Evolutionary conservation across 768 basidiomycete species (phyloP).

Genomic region (Agrocybe chaxingu): DNA sequence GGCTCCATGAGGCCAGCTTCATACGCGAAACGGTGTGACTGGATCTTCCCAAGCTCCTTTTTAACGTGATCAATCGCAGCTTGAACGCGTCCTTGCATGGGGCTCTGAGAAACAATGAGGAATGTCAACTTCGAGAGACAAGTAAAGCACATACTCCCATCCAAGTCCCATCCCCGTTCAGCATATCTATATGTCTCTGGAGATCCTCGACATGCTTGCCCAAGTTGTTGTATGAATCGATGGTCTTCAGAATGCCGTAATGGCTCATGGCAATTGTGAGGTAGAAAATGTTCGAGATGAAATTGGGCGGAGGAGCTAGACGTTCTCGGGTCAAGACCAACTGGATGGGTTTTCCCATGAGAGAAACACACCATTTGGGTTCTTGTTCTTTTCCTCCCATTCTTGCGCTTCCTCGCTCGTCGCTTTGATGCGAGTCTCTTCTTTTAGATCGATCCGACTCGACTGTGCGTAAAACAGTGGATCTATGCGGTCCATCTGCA

Average conservation of each 20-base stretch:
- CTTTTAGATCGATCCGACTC: conserved; percentile 68
- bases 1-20: conserved; percentile 87
- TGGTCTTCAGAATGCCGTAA: conserved; percentile 81
- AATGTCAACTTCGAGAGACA: neutral
- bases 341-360: too few species aligned
- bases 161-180: conserved; percentile 80
- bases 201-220: conserved; percentile 75
- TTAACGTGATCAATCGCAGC: conserved; percentile 75
- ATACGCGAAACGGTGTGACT: conserved; percentile 73
- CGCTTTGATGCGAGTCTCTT: conserved; percentile 93
- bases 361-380: conserved; percentile 35
- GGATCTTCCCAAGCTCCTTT: conserved; percentile 68
- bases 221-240: conserved; percentile 71
- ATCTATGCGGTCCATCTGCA: conserved; percentile 89
- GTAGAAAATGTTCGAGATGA: conserved; percentile 95
- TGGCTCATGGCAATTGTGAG: conserved; percentile 85
- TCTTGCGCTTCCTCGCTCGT: conserved; percentile 80
- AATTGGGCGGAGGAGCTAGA: conserved; percentile 71
- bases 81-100: conserved; percentile 74
- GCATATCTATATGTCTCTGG: conserved; percentile 69
- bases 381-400: conserved; percentile 58
- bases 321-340: neutral
- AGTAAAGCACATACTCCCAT: conserved; percentile 55
- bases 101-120: conserved; percentile 40
- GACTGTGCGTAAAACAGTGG: conserved; percentile 74